A percentile compares a stretch with the other conserved stretches of the same genome.
These are phyloP conservation scores for Pseudogymnoascus sp. DNA, from an alignment of 2,329 filamentous ascomycete species.

Conservation along the genomic window DNA sequence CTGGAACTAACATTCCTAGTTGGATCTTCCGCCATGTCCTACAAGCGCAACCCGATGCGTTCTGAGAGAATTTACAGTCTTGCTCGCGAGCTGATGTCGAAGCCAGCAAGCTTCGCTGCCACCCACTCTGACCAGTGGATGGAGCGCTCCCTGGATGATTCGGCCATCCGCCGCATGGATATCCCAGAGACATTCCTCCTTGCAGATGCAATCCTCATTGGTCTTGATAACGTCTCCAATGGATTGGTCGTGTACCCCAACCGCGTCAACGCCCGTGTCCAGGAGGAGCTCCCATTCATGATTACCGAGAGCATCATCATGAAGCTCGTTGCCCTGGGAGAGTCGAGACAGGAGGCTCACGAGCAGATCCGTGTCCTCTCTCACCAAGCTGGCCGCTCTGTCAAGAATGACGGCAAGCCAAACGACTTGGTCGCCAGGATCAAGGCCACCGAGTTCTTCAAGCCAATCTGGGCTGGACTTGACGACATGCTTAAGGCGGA, in stretches of 20 bases:
- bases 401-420: constrained; percentile 64
- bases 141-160: constrained; percentile 37
- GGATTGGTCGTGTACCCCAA: constrained; percentile 74
- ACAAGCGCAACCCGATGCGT: constrained; percentile 44
- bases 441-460: constrained; percentile 64
- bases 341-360: constrained; percentile 72
- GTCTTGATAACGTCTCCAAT: constrained; percentile 58
- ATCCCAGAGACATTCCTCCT: constrained; percentile 62
- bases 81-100: constrained; percentile 36
- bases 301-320: constrained; percentile 68
- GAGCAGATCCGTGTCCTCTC: constrained; percentile 79
- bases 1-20: constrained; percentile 28
- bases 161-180: constrained; percentile 53
- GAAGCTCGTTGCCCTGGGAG: constrained; percentile 64
- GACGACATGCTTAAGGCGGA: constrained; percentile 59
- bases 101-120: constrained; percentile 36
- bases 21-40: constrained; percentile 53
- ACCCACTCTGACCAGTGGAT: constrained; percentile 69
- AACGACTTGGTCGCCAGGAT: constrained; percentile 82
- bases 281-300: constrained; percentile 82
- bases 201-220: constrained; percentile 60
- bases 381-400: constrained; percentile 63
- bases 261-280: constrained; percentile 58
- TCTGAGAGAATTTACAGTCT: constrained; percentile 41
- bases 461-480: constrained; percentile 60